phyloP scores from a whole-genome alignment of 2,329 filamentous ascomycete genomes.

The Fusarium kyushuense region DNA sequence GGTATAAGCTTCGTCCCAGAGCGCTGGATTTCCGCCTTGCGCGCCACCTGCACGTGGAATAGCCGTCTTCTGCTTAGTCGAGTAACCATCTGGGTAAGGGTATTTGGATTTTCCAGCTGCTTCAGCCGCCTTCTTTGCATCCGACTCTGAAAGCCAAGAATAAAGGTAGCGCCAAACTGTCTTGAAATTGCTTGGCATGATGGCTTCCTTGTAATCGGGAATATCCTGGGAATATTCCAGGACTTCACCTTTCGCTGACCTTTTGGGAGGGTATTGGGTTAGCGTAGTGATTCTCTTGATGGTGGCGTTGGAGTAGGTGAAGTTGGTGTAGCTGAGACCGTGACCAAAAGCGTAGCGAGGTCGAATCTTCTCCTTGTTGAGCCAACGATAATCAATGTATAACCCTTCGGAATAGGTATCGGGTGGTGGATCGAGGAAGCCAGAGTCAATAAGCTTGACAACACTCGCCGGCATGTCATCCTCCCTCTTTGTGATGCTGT shows the following conservation, averaged over 20 bases:
- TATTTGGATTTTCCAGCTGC: conserved; percentile 58
- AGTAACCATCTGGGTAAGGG: conserved; percentile 75
- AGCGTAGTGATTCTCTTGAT: conserved; percentile 62
- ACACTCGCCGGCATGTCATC: conserved; percentile 77
- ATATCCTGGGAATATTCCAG: conserved; percentile 63
- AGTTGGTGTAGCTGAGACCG: conserved; percentile 84
- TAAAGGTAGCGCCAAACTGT: conserved; percentile 76
- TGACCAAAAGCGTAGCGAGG: conserved; percentile 90
- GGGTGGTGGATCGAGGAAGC: conserved; percentile 73
- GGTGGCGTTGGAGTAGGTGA: conserved; percentile 67
- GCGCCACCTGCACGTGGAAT: conserved; percentile 73
- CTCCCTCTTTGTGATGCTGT: conserved; percentile 80
- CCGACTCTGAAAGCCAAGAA: conserved; percentile 67
- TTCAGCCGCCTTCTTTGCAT: conserved; percentile 57
- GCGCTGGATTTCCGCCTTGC: conserved; percentile 75
- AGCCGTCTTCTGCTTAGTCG: conserved; percentile 57
- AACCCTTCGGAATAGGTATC: conserved; percentile 86
- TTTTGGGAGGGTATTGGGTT: conserved; percentile 51
- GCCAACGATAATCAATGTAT: conserved; percentile 90
- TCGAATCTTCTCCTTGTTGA: conserved; percentile 79
- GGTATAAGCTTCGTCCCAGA: conserved; percentile 65
- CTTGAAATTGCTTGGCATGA: conserved; percentile 70
- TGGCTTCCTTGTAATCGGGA: conserved; percentile 65
- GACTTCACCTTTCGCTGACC: conserved; percentile 54
- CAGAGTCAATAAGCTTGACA: conserved; percentile 61